Conservation (phyloP, 805 yeast genomes). For the Yarrowia sp. region DNA sequence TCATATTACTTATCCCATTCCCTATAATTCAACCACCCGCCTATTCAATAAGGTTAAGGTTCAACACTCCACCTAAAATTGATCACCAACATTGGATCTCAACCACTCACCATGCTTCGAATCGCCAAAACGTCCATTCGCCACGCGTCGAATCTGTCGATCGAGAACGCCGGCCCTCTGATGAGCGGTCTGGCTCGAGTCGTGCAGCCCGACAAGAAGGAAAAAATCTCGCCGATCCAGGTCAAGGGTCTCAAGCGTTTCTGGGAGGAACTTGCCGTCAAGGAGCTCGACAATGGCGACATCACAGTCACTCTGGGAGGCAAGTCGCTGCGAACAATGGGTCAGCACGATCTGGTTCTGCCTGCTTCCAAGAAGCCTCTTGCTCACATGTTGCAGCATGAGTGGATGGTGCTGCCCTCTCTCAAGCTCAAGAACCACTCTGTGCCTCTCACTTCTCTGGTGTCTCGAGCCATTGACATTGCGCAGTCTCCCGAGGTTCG, state of each 20-base stretch:
- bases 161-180: constrained; percentile 22
- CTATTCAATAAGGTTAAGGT: too few relatives aligned
- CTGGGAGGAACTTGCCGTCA: constrained; percentile 71
- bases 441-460: constrained; percentile 83
- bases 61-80: too few relatives aligned
- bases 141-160: constrained; percentile 22
- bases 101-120: too few relatives aligned
- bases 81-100: too few relatives aligned
- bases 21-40: too few relatives aligned
- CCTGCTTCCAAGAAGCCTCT: constrained; percentile 59
- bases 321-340: constrained; percentile 79
- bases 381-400: constrained; percentile 77
- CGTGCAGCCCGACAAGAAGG: constrained; percentile 26
- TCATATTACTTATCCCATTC: too few relatives aligned
- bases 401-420: constrained; percentile 70
- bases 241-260: constrained; percentile 49
- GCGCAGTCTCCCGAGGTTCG: constrained; percentile 43
- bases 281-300: constrained; percentile 39
- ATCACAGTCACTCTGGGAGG: constrained; percentile 65
- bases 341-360: constrained; percentile 66
- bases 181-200: constrained; percentile 20
- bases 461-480: constrained; percentile 84
- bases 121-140: neutral
- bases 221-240: constrained; percentile 9
- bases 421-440: constrained; percentile 70